phyloP scores from a whole-genome alignment of 2,329 filamentous ascomycete genomes.

The Nemania sp. region DNA sequence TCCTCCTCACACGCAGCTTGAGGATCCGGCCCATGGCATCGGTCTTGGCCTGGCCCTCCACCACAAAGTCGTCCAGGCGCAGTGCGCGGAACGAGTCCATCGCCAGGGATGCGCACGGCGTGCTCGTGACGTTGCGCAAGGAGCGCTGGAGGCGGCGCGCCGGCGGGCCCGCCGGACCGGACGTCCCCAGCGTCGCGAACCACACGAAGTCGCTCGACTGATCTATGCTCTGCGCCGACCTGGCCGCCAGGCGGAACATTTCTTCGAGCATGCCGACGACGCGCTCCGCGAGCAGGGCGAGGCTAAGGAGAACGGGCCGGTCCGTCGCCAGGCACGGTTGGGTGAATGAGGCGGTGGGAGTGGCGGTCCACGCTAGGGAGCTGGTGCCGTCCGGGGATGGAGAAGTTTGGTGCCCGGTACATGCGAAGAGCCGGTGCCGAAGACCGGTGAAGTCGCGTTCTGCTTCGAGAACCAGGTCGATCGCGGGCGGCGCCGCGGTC shows the following conservation, averaged over 20 bases:
- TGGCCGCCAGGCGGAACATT: constrained; percentile 24
- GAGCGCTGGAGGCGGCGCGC: constrained; percentile 26
- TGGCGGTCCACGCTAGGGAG: not conserved
- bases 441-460: constrained; percentile 23
- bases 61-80: constrained; percentile 10
- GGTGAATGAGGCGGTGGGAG: not conserved
- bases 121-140: constrained; percentile 12
- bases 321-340: constrained; percentile 17
- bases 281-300: constrained; percentile 25
- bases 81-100: constrained; percentile 12
- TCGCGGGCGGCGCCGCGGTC: constrained; percentile 2
- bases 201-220: constrained; percentile 10
- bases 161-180: constrained; percentile 4
- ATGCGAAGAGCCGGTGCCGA: constrained; percentile 18
- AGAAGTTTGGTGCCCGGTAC: constrained; percentile 14
- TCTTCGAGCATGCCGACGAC: constrained; percentile 25
- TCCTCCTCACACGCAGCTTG: constrained; percentile 19
- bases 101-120: constrained; percentile 21
- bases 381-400: not conserved
- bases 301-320: constrained; percentile 23
- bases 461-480: constrained; percentile 24
- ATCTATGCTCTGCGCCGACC: constrained; percentile 16
- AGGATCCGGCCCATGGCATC: constrained; percentile 18
- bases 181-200: not conserved
- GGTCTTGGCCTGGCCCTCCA: constrained; percentile 21